These are phyloP conservation scores for Aspergillus indologenus DNA, from an alignment of 495 filamentous ascomycete species.

Conservation along the genomic window DNA sequence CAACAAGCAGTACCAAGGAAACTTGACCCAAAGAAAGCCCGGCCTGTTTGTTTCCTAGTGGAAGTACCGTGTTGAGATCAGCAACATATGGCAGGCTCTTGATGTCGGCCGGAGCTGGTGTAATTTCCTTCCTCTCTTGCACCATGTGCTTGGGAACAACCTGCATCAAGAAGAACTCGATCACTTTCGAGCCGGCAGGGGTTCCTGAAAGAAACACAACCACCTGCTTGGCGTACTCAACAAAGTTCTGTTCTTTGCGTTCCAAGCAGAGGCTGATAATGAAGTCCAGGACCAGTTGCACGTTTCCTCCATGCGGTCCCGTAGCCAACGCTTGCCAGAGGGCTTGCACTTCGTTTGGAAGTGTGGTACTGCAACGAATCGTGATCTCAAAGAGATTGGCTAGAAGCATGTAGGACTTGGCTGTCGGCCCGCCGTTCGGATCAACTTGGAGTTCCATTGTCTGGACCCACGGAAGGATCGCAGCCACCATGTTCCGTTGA, in stretches of 20 bases:
- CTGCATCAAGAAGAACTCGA: conserved; percentile 88
- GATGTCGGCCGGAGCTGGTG: conserved; percentile 70
- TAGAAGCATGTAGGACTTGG: conserved; percentile 88
- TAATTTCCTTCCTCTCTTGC: conserved; percentile 71
- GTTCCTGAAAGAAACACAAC: conserved; percentile 94
- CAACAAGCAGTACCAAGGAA: conserved; percentile 88
- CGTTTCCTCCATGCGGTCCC: conserved; percentile 91
- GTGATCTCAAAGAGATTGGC: conserved; percentile 97
- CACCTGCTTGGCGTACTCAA: conserved; percentile 95
- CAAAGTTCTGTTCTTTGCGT: conserved; percentile 92
- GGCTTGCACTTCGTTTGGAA: conserved; percentile 96
- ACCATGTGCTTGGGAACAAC: conserved; percentile 91
- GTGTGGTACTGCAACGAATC: conserved; percentile 77
- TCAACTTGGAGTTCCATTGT: conserved; percentile 91
- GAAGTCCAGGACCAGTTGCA: conserved; percentile 90
- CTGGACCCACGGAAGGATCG: conserved; percentile 94
- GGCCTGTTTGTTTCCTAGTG: conserved; percentile 83
- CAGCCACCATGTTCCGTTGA: conserved; percentile 91
- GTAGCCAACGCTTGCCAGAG: conserved; percentile 96
- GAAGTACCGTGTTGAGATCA: conserved; percentile 73
- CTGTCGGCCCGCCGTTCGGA: conserved; percentile 85
- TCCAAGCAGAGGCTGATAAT: conserved; percentile 92
- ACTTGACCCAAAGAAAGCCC: conserved; percentile 91
- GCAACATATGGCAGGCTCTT: conserved; percentile 81
- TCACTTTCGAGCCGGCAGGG: conserved; percentile 83